Evolutionary conservation across 768 basidiomycete species (phyloP).

Genomic region (Leccinum imitatum): DNA sequence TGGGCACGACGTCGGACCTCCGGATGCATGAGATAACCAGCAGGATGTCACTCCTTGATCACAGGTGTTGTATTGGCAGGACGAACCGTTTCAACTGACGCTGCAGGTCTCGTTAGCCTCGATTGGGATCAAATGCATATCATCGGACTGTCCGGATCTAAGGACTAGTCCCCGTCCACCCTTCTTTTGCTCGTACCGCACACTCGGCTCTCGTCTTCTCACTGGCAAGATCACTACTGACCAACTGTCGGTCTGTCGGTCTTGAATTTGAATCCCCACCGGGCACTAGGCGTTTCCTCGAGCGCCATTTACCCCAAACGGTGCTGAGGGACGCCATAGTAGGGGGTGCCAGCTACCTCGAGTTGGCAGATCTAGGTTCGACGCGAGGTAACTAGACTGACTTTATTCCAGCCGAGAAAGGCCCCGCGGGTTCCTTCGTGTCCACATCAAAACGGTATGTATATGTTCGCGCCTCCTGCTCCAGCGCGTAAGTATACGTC

Average conservation of each 20-base stretch:
- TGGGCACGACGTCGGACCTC: too few relatives aligned
- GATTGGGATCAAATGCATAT: too few relatives aligned
- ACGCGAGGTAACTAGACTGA: not conserved
- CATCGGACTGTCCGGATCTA: not conserved
- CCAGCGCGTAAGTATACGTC: not conserved
- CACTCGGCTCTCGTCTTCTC: not conserved
- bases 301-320: not conserved
- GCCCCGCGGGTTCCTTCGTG: not conserved
- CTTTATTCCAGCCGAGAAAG: not conserved
- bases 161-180: not conserved
- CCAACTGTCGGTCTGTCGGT: not conserved
- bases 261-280: not conserved
- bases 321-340: not conserved
- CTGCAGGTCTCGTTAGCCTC: too few relatives aligned
- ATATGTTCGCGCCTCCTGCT: not conserved
- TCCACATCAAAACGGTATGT: not conserved
- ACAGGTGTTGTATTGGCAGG: too few relatives aligned
- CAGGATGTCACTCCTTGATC: too few relatives aligned
- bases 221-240: not conserved
- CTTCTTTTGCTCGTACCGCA: not conserved
- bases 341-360: too few relatives aligned
- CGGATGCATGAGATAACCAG: too few relatives aligned
- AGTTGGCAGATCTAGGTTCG: not conserved
- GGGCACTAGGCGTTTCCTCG: not conserved
- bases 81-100: too few relatives aligned